These are phyloP conservation scores for Hemisphaericaspora xylanilytica DNA, from an alignment of 1,139 yeast species.

Conservation along the genomic window DNA sequence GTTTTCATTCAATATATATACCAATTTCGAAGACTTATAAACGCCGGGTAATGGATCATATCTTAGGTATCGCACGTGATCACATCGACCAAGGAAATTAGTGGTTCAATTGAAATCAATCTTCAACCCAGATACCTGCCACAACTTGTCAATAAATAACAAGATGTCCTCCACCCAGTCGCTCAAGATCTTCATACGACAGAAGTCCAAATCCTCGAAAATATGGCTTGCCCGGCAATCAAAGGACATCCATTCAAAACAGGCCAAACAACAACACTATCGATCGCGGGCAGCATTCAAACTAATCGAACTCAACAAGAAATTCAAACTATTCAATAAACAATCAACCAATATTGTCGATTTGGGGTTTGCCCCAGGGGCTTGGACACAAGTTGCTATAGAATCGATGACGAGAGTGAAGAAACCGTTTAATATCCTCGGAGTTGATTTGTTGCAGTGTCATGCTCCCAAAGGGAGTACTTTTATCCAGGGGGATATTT, in stretches of 20 bases:
- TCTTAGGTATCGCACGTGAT: too few species aligned
- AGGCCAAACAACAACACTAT: conserved; percentile 62
- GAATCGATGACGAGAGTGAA: conserved; percentile 21
- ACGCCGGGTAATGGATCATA: too few species aligned
- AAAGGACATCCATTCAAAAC: conserved; percentile 60
- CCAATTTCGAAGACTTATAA: too few species aligned
- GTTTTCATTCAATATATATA: too few species aligned
- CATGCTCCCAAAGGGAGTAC: conserved; percentile 40
- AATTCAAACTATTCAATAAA: conserved; percentile 55
- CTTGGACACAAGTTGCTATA: conserved; percentile 48
- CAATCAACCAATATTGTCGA: conserved; percentile 64
- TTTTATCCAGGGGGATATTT: conserved; percentile 43
- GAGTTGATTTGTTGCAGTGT: conserved; percentile 42
- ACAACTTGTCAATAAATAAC: too few species aligned
- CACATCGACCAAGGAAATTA: too few species aligned
- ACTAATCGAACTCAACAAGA: conserved; percentile 65
- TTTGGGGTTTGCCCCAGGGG: conserved; percentile 55
- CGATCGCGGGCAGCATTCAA: conserved; percentile 92
- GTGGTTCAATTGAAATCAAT: too few species aligned
- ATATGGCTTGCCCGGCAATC: conserved; percentile 75
- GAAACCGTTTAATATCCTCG: conserved; percentile 25
- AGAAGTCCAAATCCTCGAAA: conserved; percentile 49
- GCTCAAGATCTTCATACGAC: conserved; percentile 5
- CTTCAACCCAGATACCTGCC: too few species aligned
- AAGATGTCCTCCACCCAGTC: neutral